These are phyloP conservation scores for Ilyonectria sp. DNA, from an alignment of 2,329 filamentous ascomycete species.

Conservation along the genomic window DNA sequence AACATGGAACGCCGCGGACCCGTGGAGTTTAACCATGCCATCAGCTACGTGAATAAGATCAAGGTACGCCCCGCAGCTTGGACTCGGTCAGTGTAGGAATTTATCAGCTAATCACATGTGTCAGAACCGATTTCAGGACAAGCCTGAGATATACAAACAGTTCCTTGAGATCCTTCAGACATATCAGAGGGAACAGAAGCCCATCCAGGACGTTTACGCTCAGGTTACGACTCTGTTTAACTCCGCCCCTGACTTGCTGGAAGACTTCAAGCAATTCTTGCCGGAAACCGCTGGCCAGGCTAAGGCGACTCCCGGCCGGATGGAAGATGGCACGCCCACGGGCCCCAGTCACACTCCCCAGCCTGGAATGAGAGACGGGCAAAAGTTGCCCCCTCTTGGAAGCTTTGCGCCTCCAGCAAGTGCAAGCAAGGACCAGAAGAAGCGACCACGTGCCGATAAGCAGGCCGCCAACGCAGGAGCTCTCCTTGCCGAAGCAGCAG, in stretches of 20 bases:
- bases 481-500: slow-evolving; percentile 60
- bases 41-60: slow-evolving; percentile 99
- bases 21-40: slow-evolving; percentile 99
- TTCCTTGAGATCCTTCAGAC: slow-evolving; percentile 98
- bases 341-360: slow-evolving; percentile 70
- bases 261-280: slow-evolving; percentile 99
- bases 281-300: slow-evolving; percentile 82
- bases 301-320: slow-evolving; percentile 68
- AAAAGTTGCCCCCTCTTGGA: slow-evolving; percentile 93
- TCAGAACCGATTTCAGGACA: slow-evolving; percentile 95
- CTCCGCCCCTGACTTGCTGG: slow-evolving; percentile 91
- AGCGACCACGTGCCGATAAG: slow-evolving; percentile 79
- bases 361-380: slow-evolving; percentile 67
- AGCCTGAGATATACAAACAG: slow-evolving; percentile 99
- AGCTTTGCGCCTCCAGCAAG: slow-evolving; percentile 90
- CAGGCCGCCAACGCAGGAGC: slow-evolving; percentile 64
- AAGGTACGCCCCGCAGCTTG: slow-evolving; percentile 75
- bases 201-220: slow-evolving; percentile 97
- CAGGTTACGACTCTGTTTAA: slow-evolving; percentile 97
- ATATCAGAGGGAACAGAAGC: slow-evolving; percentile 97
- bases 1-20: slow-evolving; percentile 89
- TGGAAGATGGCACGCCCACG: slow-evolving; percentile 66
- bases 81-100: slow-evolving; percentile 15
- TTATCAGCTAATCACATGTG: slow-evolving; percentile 38
- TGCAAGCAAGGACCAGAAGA: slow-evolving; percentile 91